These are phyloP conservation scores for Coemansia sp. DNA, from an alignment of 192 early-diverging fungal genomes.

Conservation along the genomic window DNA sequence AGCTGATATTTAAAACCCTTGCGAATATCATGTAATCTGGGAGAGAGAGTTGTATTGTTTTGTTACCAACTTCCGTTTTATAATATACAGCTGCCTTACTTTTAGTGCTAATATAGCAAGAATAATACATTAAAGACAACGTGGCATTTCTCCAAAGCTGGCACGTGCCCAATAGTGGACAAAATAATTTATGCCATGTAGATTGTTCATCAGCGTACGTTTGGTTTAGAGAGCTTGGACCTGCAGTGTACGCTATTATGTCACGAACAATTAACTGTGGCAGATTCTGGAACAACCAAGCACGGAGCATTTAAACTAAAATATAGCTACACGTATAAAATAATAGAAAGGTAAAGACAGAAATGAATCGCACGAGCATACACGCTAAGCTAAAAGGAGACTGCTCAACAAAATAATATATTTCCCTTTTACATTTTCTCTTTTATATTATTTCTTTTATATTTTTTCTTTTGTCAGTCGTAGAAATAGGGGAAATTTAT, in stretches of 20 bases:
- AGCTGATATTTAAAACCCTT: not conserved
- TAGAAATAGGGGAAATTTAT: too few relatives aligned
- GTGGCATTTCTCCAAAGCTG: not conserved
- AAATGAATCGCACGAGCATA: not conserved
- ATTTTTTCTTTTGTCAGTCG: too few relatives aligned
- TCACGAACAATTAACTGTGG: not conserved
- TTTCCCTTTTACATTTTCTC: too few relatives aligned
- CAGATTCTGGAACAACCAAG: not conserved
- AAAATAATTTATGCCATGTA: not conserved
- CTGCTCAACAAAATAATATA: too few relatives aligned
- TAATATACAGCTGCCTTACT: not conserved
- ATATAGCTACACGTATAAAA: not conserved
- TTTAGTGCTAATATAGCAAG: not conserved
- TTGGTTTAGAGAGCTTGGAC: not conserved
- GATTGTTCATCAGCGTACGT: not conserved
- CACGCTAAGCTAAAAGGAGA: too few relatives aligned
- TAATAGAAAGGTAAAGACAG: not conserved
- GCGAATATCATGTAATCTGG: not conserved
- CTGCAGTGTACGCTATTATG: not conserved
- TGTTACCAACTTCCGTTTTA: not conserved
- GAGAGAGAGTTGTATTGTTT: not conserved
- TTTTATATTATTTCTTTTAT: too few relatives aligned
- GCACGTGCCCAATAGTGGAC: not conserved
- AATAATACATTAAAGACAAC: not conserved
- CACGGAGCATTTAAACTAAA: not conserved